Evolutionary conservation across 2,329 filamentous ascomycete species (phyloP).

Genomic region (Colletotrichum lentis): DNA sequence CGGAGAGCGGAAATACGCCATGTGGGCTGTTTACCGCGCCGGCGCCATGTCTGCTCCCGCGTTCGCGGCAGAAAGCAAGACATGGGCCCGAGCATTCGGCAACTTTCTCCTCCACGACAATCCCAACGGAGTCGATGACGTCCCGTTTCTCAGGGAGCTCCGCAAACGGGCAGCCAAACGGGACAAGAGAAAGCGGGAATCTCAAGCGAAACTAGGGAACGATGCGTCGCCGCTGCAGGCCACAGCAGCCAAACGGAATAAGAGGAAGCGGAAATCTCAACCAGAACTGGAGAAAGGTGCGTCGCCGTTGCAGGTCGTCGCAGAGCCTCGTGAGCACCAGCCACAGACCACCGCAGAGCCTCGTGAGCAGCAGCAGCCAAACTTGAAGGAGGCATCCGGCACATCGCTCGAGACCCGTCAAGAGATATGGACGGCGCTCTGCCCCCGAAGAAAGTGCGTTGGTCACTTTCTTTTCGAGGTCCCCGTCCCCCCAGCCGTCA

Average conservation of each 20-base stretch:
- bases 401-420: not conserved
- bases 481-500: not conserved
- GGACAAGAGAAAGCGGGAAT: not conserved
- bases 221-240: not conserved
- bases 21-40: not conserved
- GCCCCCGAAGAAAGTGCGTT: not conserved
- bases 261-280: not conserved
- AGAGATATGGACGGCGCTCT: constrained; percentile 1
- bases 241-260: not conserved
- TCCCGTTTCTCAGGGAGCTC: not conserved
- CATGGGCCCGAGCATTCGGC: not conserved
- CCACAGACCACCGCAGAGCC: too few species aligned
- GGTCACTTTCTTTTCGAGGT: constrained; percentile 7
- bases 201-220: not conserved
- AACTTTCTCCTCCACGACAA: not conserved
- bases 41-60: not conserved
- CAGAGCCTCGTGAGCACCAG: too few species aligned
- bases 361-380: too few species aligned
- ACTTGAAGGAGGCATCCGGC: too few species aligned
- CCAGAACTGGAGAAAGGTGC: not conserved
- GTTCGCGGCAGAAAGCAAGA: not conserved
- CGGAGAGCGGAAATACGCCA: too few species aligned
- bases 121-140: not conserved
- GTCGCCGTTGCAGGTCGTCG: too few species aligned
- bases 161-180: not conserved